A percentile compares a stretch with the other conserved stretches of the same genome.
These are phyloP conservation scores for Mycena polygramma DNA, from an alignment of 768 basidiomycete genomes.

Conservation along the genomic window DNA sequence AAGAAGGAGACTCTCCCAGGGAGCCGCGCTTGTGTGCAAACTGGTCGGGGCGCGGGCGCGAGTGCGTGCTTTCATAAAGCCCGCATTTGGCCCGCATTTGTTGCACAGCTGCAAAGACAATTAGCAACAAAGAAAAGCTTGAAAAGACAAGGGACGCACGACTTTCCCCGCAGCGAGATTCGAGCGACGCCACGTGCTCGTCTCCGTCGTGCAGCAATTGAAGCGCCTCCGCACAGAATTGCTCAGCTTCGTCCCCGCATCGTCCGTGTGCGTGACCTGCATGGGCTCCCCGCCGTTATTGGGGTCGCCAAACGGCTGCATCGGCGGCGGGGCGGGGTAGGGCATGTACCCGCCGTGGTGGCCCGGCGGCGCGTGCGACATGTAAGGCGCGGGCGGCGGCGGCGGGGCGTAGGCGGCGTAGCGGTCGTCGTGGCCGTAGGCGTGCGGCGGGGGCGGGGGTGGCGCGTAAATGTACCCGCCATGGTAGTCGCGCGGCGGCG, in stretches of 20 bases:
- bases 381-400: slow-evolving; percentile 13
- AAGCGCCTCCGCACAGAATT: slow-evolving; percentile 82
- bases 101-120: slow-evolving; percentile 64
- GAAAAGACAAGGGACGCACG: slow-evolving; percentile 48
- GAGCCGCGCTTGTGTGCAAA: slow-evolving; percentile 86
- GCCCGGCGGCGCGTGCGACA: not conserved
- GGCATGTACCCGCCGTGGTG: slow-evolving; percentile 24
- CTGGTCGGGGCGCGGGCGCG: slow-evolving; percentile 81
- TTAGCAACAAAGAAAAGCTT: not conserved
- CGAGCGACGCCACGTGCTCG: slow-evolving; percentile 83
- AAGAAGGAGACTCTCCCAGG: slow-evolving; percentile 51
- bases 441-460: slow-evolving; percentile 24
- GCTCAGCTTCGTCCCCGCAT: slow-evolving; percentile 84
- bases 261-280: slow-evolving; percentile 71
- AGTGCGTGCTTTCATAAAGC: slow-evolving; percentile 85
- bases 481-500: too few species aligned
- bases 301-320: slow-evolving; percentile 27
- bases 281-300: not conserved
- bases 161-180: slow-evolving; percentile 88
- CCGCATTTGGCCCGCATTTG: slow-evolving; percentile 88
- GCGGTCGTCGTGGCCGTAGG: slow-evolving; percentile 35
- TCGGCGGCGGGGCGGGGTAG: slow-evolving; percentile 26
- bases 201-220: slow-evolving; percentile 89
- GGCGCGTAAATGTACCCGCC: slow-evolving; percentile 53
- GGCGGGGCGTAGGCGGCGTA: slow-evolving; percentile 29